Conservation (phyloP, 1,284 basidiomycete species). For the Hemileia vastatrix region DNA sequence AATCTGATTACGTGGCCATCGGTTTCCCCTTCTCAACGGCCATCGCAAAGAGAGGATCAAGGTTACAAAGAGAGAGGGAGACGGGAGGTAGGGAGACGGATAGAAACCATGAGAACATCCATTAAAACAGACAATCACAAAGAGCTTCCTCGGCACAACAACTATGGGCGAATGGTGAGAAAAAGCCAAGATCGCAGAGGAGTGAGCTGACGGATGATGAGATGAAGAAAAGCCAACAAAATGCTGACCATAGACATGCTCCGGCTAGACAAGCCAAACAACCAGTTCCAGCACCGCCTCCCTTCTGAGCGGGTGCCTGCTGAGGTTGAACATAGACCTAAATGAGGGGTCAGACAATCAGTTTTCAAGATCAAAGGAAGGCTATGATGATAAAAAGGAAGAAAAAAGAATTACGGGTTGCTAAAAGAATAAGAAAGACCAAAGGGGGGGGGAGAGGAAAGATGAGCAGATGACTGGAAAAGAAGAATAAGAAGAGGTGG, state of each 20-base stretch:
- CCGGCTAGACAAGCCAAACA: conserved; percentile 25
- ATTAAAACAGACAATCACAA: conserved; percentile 22
- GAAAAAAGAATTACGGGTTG: no score
- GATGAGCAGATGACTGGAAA: neutral
- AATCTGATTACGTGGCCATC: no score
- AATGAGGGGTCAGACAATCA: neutral
- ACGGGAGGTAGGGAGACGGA: no score
- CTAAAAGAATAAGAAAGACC: neutral
- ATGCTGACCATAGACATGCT: conserved; percentile 25
- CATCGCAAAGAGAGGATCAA: no score
- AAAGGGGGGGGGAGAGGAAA: neutral
- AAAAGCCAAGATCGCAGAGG: neutral
- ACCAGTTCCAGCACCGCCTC: conserved; percentile 18
- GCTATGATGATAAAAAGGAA: no score
- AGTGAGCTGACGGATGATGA: neutral
- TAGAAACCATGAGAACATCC: no score
- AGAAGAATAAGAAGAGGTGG: neutral
- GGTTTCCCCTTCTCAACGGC: no score
- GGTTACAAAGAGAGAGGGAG: no score
- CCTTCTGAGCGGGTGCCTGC: conserved; percentile 16
- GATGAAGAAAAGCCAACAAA: neutral
- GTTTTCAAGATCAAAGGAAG: no score
- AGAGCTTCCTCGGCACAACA: conserved; percentile 23
- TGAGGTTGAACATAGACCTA: conserved; percentile 20
- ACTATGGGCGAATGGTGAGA: no score